A percentile compares a stretch with the other conserved stretches of the same genome.
phyloP scores from a whole-genome alignment of 257 asterid species.

The Solanum paucissectum region DNA sequence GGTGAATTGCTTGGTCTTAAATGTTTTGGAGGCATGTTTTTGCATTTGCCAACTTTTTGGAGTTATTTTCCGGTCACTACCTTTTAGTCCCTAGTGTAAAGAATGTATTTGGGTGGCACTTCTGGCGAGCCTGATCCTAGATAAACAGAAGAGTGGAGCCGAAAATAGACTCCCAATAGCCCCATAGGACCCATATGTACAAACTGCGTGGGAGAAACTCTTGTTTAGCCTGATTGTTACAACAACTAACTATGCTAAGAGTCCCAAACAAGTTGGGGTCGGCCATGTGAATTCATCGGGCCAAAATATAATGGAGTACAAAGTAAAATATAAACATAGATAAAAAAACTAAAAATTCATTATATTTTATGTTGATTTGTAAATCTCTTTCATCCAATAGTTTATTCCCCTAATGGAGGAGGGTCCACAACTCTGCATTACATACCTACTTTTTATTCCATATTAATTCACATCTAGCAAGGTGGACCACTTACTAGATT shows the following conservation, averaged over 20 bases:
- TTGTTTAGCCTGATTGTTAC: not conserved
- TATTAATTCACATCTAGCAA: constrained; percentile 28
- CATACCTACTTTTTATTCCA: constrained; percentile 44
- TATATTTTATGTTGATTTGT: constrained; percentile 27
- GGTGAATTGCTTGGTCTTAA: constrained; percentile 10
- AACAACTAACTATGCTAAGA: not conserved
- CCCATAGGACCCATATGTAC: not conserved
- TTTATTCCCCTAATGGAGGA: constrained; percentile 40
- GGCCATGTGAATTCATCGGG: not conserved
- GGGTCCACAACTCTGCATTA: constrained; percentile 36
- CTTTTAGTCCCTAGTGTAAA: not conserved
- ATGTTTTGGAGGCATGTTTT: constrained; percentile 3
- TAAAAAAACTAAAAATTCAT: constrained; percentile 3
- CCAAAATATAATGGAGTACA: not conserved
- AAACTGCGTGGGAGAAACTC: not conserved
- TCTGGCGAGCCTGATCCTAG: not conserved
- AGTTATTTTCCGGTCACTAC: not conserved
- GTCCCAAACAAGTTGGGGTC: not conserved
- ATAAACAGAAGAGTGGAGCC: not conserved
- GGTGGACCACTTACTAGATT: constrained; percentile 38
- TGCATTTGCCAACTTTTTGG: not conserved
- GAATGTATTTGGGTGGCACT: not conserved
- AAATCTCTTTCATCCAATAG: constrained; percentile 52
- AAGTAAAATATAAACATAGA: constrained; percentile 15
- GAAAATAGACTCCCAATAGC: not conserved